These are phyloP conservation scores for Rosa hybrid DNA, from an alignment of 331 rosid species.

Conservation along the genomic window DNA sequence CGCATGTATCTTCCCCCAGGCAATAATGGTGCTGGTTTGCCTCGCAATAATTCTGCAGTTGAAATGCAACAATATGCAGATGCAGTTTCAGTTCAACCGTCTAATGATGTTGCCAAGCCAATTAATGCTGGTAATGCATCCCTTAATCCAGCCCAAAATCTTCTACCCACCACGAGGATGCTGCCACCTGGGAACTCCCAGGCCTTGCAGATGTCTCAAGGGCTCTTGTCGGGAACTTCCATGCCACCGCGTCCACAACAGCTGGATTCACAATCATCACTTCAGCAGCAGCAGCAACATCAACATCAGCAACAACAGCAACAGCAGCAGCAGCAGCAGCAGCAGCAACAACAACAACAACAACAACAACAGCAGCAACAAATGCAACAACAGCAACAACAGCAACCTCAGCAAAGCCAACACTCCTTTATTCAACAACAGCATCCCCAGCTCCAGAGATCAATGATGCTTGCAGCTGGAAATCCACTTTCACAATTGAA, in stretches of 20 bases:
- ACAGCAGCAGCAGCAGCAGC: background rate
- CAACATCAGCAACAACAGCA: constrained; percentile 47
- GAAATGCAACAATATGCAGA: constrained; percentile 86
- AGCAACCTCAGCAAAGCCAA: constrained; percentile 52
- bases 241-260: constrained; percentile 71
- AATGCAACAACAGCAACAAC: constrained; percentile 5
- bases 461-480: constrained; percentile 61
- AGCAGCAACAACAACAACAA: constrained; percentile 14
- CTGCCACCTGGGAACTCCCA: constrained; percentile 85
- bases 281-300: constrained; percentile 55
- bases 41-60: constrained; percentile 45
- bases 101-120: constrained; percentile 68
- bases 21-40: constrained; percentile 42
- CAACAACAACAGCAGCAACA: constrained; percentile 67
- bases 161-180: constrained; percentile 68
- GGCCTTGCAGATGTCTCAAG: constrained; percentile 92
- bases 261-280: constrained; percentile 66
- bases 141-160: constrained; percentile 66
- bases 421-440: constrained; percentile 67
- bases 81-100: constrained; percentile 52
- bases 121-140: constrained; percentile 46
- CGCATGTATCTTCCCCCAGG: constrained; percentile 44
- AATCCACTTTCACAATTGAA: constrained; percentile 70
- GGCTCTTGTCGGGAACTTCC: constrained; percentile 68
- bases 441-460: constrained; percentile 77